Percentiles rank a stretch among this genome's conserved stretches.
Conservation (phyloP, 768 basidiomycete species). For the Boletus rex-veris region DNA sequence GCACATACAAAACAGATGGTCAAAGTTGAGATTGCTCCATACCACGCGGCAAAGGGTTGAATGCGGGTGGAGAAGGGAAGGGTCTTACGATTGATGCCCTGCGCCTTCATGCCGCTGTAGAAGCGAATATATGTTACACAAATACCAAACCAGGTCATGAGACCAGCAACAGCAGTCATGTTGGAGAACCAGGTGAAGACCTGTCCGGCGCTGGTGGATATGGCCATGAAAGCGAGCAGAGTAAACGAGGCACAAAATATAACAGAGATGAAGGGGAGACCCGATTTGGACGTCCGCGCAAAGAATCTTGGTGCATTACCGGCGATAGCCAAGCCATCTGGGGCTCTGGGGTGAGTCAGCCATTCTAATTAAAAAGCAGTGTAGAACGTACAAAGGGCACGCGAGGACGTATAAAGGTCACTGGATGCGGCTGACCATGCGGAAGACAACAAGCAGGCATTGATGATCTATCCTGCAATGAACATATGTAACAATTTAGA, state of each 20-base stretch:
- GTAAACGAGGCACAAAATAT: constrained; percentile 66
- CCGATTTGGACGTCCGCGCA: constrained; percentile 59
- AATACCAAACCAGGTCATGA: constrained; percentile 83
- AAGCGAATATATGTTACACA: constrained; percentile 77
- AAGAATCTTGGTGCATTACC: constrained; percentile 86
- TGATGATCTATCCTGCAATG: constrained; percentile 54
- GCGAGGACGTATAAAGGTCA: constrained; percentile 86
- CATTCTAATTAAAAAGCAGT: neutral
- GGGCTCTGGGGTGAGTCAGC: neutral
- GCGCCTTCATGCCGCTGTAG: constrained; percentile 74
- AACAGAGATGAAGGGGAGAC: constrained; percentile 75
- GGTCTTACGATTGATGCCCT: constrained; percentile 67
- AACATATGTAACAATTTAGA: constrained; percentile 6
- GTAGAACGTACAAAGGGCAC: constrained; percentile 66
- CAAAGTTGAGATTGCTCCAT: constrained; percentile 32
- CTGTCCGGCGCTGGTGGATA: constrained; percentile 56
- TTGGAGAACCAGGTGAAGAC: constrained; percentile 83
- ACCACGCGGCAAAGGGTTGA: constrained; percentile 75
- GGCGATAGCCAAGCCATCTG: constrained; percentile 75
- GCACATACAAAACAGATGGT: constrained; percentile 60
- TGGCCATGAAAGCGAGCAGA: constrained; percentile 78
- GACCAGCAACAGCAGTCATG: constrained; percentile 65
- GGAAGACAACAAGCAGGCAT: constrained; percentile 79
- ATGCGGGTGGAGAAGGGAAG: constrained; percentile 69
- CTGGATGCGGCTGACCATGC: constrained; percentile 92